phyloP scores from a whole-genome alignment of 306 rosid species.

The Lathyrus oleraceus region DNA sequence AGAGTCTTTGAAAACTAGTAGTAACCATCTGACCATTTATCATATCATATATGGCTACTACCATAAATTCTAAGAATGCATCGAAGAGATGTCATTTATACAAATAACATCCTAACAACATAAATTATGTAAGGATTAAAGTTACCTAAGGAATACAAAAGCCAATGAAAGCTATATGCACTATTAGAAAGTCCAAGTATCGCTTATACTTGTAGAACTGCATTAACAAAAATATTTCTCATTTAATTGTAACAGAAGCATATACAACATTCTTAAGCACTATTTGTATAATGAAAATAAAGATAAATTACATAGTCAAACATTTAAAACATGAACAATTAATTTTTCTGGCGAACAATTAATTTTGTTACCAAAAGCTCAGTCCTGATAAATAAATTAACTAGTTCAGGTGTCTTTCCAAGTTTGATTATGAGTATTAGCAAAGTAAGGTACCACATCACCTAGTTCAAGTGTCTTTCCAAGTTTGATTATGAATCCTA shows the following conservation, averaged over 20 bases:
- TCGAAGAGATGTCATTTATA: constrained; percentile 4
- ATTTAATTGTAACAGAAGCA: constrained; percentile 1
- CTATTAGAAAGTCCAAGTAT: constrained; percentile 61
- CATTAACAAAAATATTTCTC: constrained; percentile 43
- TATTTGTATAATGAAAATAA: constrained; percentile 16
- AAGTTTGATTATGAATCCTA: too few relatives aligned
- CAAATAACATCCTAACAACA: constrained; percentile 14
- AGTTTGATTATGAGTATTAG: too few relatives aligned
- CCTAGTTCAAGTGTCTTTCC: too few relatives aligned
- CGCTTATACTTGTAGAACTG: constrained; percentile 57
- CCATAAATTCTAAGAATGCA: constrained; percentile 9
- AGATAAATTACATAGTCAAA: not conserved
- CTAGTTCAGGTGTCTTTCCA: too few relatives aligned
- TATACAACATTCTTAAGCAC: constrained; percentile 28
- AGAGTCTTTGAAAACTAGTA: not conserved
- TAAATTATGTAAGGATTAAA: constrained; percentile 23
- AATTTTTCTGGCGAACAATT: too few relatives aligned
- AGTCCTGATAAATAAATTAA: too few relatives aligned
- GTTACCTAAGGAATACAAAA: constrained; percentile 85
- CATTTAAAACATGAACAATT: too few relatives aligned
- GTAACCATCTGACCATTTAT: constrained; percentile 2
- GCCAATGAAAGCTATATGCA: constrained; percentile 51
- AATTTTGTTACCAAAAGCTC: too few relatives aligned
- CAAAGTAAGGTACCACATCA: too few relatives aligned
- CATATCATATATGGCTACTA: constrained; percentile 2